phyloP scores from a whole-genome alignment of 805 yeast genomes.

The Metschnikowia baotianmanensis region DNA sequence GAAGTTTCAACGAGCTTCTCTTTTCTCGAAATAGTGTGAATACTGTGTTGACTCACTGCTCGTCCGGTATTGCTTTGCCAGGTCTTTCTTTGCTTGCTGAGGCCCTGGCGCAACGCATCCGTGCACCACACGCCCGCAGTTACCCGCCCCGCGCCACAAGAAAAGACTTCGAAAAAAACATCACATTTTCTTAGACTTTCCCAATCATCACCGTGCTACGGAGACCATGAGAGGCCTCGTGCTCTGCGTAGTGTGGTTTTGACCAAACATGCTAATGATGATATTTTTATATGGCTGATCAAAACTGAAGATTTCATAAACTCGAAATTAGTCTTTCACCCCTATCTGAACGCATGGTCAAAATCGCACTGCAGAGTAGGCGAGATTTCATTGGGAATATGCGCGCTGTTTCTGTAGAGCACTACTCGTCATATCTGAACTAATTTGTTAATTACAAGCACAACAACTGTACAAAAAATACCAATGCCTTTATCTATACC shows the following conservation, averaged over 20 bases:
- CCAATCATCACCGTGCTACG: constrained; percentile 2
- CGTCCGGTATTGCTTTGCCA: too few species aligned
- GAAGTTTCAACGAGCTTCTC: too few species aligned
- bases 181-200: not conserved
- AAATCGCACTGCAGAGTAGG: constrained; percentile 2
- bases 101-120: too few species aligned
- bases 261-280: constrained; percentile 19
- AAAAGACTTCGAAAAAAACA: not conserved
- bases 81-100: too few species aligned
- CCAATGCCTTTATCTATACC: too few species aligned
- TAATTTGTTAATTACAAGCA: too few species aligned
- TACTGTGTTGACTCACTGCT: too few species aligned
- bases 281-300: constrained; percentile 18
- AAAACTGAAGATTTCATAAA: constrained; percentile 16
- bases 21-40: too few species aligned
- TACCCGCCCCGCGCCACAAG: constrained; percentile 4
- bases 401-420: not conserved
- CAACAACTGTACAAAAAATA: too few species aligned
- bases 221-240: constrained; percentile 18
- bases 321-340: constrained; percentile 26
- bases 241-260: constrained; percentile 13
- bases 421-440: too few species aligned
- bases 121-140: constrained; percentile 1
- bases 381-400: not conserved
- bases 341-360: constrained; percentile 22